Conservation (phyloP, 345 rosid genomes). For the Eucalyptus caleyi region DNA sequence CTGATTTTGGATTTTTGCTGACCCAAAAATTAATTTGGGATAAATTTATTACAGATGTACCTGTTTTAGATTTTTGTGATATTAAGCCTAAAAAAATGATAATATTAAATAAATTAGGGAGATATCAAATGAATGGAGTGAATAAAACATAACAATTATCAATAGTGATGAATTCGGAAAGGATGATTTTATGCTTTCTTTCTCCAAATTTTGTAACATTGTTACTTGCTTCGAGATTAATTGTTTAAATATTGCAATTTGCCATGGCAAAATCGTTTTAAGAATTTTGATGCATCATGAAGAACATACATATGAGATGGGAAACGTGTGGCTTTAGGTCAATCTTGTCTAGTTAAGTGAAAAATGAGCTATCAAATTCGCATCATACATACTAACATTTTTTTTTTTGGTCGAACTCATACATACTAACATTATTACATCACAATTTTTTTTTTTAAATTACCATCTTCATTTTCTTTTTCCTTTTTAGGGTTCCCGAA, state of each 20-base stretch:
- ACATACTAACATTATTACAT: not conserved
- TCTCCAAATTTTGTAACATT: not conserved
- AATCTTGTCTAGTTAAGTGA: not conserved
- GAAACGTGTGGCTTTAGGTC: not conserved
- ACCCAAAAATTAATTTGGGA: too few species aligned
- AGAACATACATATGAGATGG: rapidly evolving
- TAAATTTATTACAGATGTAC: too few species aligned
- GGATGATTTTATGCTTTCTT: not conserved
- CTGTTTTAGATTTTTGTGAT: too few species aligned
- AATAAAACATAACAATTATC: not conserved
- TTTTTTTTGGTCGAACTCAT: not conserved
- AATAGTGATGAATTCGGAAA: not conserved
- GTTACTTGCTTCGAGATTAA: not conserved
- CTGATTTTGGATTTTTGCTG: too few species aligned
- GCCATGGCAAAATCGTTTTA: not conserved
- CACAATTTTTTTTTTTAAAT: not conserved
- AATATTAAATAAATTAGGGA: not conserved
- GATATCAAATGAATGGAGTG: not conserved
- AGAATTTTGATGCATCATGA: not conserved
- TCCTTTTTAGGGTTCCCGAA: not conserved
- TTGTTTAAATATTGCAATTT: not conserved
- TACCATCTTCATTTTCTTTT: not conserved
- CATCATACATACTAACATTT: not conserved
- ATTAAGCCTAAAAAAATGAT: not conserved
- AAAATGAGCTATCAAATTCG: not conserved